phyloP scores from a whole-genome alignment of 805 yeast species.

The Lipomyces spencermartinsiae region DNA sequence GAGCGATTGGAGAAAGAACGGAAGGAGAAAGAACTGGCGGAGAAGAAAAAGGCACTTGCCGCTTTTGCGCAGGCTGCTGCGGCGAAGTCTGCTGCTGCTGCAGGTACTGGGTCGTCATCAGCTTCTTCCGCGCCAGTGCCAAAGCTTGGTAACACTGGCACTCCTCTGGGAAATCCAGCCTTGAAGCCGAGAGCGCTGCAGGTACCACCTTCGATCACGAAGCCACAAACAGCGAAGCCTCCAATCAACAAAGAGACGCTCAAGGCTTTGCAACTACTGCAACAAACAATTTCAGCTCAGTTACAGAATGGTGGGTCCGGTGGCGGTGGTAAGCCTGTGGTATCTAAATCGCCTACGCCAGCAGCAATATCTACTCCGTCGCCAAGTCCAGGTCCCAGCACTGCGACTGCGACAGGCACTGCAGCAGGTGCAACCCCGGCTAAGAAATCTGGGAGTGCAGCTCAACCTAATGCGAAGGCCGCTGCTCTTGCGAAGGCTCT shows the following conservation, averaged over 20 bases:
- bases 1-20: constrained; percentile 31
- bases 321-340: constrained; percentile 13
- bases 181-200: constrained; percentile 5
- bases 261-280: constrained; percentile 79
- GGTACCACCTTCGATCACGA: constrained; percentile 27
- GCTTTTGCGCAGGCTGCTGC: constrained; percentile 34
- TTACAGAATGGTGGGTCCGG: constrained; percentile 60
- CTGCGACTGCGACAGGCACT: not conserved
- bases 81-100: constrained; percentile 21
- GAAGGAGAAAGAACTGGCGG: constrained; percentile 40
- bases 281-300: constrained; percentile 80
- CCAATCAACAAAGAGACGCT: constrained; percentile 58
- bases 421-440: constrained; percentile 6
- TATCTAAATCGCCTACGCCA: constrained; percentile 10
- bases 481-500: constrained; percentile 39
- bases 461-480: constrained; percentile 34
- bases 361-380: constrained; percentile 1
- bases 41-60: constrained; percentile 30
- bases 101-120: constrained; percentile 10
- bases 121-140: constrained; percentile 9
- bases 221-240: constrained; percentile 26
- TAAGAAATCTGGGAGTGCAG: constrained; percentile 12
- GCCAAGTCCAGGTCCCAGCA: constrained; percentile 7
- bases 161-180: constrained; percentile 11
- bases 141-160: not conserved